Base-by-base conservation (phyloP, 2,329 filamentous ascomycete genomes). In the Alternaria gaisen region DNA sequence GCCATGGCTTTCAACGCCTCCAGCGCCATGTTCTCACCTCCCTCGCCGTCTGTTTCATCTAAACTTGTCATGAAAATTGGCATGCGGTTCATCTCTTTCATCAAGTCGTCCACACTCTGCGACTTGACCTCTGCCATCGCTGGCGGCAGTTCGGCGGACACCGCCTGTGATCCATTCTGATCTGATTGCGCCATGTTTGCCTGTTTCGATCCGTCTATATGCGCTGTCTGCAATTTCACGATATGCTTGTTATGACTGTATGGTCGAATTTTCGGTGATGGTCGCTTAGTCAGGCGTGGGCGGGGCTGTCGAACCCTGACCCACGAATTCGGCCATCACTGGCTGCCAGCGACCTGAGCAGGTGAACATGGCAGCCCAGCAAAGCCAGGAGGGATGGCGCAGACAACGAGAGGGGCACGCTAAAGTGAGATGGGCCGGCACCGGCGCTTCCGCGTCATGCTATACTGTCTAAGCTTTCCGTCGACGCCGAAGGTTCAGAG, bases 41-140 rank as follows among this genome's bases (percentile, higher is more conserved):
- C 83, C 63, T 84, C 83, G 58, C 84, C 85, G 54, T 84, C 84
- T 12, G 84, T 85, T 60, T 87, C 85, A 60, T 87, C 92, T 34
- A 97, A 85, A 68, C 92, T 90, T 30, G 93, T 98, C 95, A 99
- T 99, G 84, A 99, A 99, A 38, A 99, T 86, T 7, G 95, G 95
- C 48, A 86, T 85, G 66, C 88, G 87, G 73, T 90, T 91, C 80
- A 92, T 83, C 70, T 90, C 86, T 47, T 83, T 81, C 41, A 89
- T 72, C 36, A 91, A 80, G 66, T 91, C 87, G 48, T 89, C 86
- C 1, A 82, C 82, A 5, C 84, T 83, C 72, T 87, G 83, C 56
- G 84, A 82, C 61, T 83, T 84, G 44, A 87, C 80, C 2, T 83
- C 84, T 18, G 85, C 85, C 82, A 89, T 87, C 5, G 80, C 81